Evolutionary conservation across 345 rosid species (phyloP).

Genomic region (Euphorbia lathyris): DNA sequence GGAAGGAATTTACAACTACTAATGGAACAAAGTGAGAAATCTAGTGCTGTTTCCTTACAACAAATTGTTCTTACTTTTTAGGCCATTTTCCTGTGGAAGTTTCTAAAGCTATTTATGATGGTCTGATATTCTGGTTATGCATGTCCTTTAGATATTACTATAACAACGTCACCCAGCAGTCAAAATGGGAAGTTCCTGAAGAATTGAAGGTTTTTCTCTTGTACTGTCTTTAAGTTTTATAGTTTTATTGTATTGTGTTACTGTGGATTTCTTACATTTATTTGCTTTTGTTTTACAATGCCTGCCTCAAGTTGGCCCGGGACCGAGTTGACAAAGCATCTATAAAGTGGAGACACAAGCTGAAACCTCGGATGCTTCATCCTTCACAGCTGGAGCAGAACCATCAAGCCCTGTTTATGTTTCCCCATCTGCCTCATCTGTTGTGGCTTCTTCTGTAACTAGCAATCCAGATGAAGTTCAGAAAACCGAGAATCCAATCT

Average conservation of each 20-base stretch:
- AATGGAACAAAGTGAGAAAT: constrained; percentile 83
- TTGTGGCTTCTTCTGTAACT: constrained; percentile 34
- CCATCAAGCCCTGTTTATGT: constrained; percentile 54
- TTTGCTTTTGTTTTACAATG: constrained; percentile 7
- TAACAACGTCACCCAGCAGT: constrained; percentile 80
- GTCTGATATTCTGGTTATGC: constrained; percentile 16
- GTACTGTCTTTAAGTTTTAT: not conserved
- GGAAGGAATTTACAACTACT: constrained; percentile 90
- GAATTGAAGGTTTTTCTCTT: constrained; percentile 69
- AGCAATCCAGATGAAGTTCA: constrained; percentile 39
- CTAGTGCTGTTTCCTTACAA: constrained; percentile 12
- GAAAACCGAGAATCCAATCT: constrained; percentile 30
- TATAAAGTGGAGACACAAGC: constrained; percentile 31
- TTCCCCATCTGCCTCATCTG: constrained; percentile 37
- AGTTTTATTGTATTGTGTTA: constrained; percentile 10
- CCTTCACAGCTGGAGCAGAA: constrained; percentile 35
- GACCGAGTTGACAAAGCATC: constrained; percentile 51
- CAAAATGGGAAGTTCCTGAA: constrained; percentile 88
- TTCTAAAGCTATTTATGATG: constrained; percentile 13
- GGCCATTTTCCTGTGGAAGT: not conserved
- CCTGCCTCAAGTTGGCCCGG: constrained; percentile 70
- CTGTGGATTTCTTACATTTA: constrained; percentile 9
- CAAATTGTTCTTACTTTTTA: not conserved
- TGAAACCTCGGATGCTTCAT: constrained; percentile 28
- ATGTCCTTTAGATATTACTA: constrained; percentile 63